A percentile compares a stretch with the other conserved stretches of the same genome.
Conservation (phyloP, 192 early-diverging fungal genomes). For the Podila clonocystis region DNA sequence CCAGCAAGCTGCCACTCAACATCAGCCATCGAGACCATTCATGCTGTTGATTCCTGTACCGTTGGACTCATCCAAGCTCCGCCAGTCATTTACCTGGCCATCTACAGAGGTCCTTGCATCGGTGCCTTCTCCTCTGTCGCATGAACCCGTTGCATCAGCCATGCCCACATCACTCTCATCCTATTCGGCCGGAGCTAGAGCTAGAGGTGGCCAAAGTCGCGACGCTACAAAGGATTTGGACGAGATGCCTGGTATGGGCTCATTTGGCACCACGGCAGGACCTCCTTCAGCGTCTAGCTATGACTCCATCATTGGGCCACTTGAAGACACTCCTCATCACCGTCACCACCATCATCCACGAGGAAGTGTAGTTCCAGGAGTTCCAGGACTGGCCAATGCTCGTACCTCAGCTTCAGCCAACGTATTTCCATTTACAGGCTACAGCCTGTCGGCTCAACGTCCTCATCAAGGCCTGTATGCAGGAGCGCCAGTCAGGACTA, state of each 20-base stretch:
- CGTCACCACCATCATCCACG: background rate
- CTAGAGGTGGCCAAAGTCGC: background rate
- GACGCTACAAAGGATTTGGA: too few relatives aligned
- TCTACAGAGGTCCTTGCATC: slow-evolving; percentile 14
- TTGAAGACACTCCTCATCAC: background rate
- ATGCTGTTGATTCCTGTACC: slow-evolving; percentile 35
- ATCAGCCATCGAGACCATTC: slow-evolving; percentile 12
- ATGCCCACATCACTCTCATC: background rate
- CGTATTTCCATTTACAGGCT: background rate
- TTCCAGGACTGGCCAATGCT: background rate
- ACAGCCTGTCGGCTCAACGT: background rate
- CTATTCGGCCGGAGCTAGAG: background rate
- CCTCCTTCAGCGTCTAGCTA: too few relatives aligned
- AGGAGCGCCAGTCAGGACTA: slow-evolving; percentile 1
- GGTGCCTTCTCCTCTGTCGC: background rate
- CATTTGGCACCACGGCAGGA: too few relatives aligned
- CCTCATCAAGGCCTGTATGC: background rate
- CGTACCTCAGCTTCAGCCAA: background rate
- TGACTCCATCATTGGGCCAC: background rate
- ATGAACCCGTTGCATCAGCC: background rate
- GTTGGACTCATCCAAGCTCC: slow-evolving; percentile 24
- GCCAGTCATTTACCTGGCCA: slow-evolving; percentile 42
- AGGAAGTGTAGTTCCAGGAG: background rate
- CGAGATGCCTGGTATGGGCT: too few relatives aligned
- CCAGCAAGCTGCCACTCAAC: background rate